These are phyloP conservation scores for Fusarium denticulatum DNA, from an alignment of 2,329 filamentous ascomycete species.

Conservation along the genomic window DNA sequence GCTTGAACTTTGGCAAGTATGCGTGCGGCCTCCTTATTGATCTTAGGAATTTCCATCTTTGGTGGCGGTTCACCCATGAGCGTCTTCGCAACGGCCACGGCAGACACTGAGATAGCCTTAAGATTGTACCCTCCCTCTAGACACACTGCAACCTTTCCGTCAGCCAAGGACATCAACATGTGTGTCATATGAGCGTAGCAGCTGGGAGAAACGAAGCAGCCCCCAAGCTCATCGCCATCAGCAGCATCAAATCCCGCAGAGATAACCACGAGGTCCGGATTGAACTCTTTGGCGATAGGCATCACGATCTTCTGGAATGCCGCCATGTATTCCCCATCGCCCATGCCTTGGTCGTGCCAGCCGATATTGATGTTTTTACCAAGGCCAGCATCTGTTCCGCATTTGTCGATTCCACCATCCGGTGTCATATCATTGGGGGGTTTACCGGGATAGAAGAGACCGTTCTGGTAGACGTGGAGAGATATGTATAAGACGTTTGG, in stretches of 20 bases:
- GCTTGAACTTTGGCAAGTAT: conserved; percentile 68
- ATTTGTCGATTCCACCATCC: conserved; percentile 70
- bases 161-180: conserved; percentile 95
- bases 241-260: conserved; percentile 97
- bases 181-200: conserved; percentile 99
- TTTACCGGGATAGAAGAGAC: conserved; percentile 83
- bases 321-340: conserved; percentile 95
- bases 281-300: conserved; percentile 93
- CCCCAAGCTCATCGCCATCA: conserved; percentile 89
- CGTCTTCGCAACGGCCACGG: conserved; percentile 88
- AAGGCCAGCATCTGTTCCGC: conserved; percentile 63
- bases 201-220: conserved; percentile 88
- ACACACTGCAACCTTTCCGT: conserved; percentile 90
- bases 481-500: conserved; percentile 97
- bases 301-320: conserved; percentile 97
- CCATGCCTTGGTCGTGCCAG: conserved; percentile 81
- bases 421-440: conserved; percentile 66
- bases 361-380: conserved; percentile 74
- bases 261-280: conserved; percentile 93
- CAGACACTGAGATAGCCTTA: conserved; percentile 89
- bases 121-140: conserved; percentile 97
- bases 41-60: conserved; percentile 64
- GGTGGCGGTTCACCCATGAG: conserved; percentile 94
- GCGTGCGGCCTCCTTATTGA: conserved; percentile 66
- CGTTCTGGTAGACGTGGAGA: conserved; percentile 86